A percentile compares a stretch with the other conserved stretches of the same genome.
These are phyloP conservation scores for Hondaea fermentalgiana DNA, from an alignment of 108 stramenopile genomes.

Conservation along the genomic window DNA sequence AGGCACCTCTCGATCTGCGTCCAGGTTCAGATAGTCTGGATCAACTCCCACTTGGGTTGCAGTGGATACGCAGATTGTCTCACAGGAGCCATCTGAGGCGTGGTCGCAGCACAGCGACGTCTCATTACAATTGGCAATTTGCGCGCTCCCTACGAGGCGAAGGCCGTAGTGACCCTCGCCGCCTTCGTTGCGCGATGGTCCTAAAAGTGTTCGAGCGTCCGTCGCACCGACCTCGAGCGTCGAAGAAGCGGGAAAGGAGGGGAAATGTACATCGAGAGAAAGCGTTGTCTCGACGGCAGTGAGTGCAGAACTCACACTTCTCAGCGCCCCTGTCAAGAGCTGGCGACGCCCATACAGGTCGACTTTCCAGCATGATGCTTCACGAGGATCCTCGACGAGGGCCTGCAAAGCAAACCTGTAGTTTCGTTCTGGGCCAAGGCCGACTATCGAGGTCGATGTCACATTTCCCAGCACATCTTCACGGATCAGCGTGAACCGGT, in stretches of 20 bases:
- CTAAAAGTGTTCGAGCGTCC: slow-evolving; percentile 17
- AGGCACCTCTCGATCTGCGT: neutral
- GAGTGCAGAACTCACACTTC: neutral
- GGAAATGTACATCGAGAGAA: slow-evolving; percentile 35
- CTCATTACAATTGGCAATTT: slow-evolving; percentile 54
- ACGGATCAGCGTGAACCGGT: neutral
- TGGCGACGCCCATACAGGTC: slow-evolving; percentile 51
- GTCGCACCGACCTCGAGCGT: slow-evolving; percentile 37
- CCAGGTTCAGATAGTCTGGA: neutral
- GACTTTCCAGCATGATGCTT: neutral
- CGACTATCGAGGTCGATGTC: slow-evolving; percentile 49
- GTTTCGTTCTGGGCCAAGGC: slow-evolving; percentile 25
- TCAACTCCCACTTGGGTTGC: neutral
- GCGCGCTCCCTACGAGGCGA: slow-evolving; percentile 45
- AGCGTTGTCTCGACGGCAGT: slow-evolving; percentile 24
- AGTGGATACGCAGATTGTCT: neutral
- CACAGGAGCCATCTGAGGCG: slow-evolving; percentile 7
- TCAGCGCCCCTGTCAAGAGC: slow-evolving; percentile 5
- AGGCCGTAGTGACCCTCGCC: slow-evolving; percentile 60
- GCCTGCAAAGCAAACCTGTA: slow-evolving; percentile 46
- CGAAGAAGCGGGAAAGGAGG: slow-evolving; percentile 35
- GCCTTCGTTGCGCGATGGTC: slow-evolving; percentile 42
- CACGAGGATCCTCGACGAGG: slow-evolving; percentile 30
- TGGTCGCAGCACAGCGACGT: slow-evolving; percentile 50
- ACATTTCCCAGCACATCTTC: slow-evolving; percentile 46